These are phyloP conservation scores for Penicillium coprophilum DNA, from an alignment of 495 filamentous ascomycete species.

Conservation along the genomic window DNA sequence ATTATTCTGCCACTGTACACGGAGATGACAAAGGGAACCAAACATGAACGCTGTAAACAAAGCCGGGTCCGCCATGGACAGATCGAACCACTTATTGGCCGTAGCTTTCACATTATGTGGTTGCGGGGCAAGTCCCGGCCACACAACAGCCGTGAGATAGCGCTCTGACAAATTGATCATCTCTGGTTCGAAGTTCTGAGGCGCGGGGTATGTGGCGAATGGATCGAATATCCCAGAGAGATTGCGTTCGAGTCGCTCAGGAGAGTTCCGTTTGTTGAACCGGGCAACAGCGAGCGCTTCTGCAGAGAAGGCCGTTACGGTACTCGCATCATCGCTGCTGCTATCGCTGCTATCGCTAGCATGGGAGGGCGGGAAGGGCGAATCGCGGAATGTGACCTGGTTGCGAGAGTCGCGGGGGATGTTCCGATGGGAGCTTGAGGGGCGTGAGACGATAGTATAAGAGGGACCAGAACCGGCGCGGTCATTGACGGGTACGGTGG, in stretches of 20 bases:
- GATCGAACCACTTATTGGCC: conserved; percentile 33
- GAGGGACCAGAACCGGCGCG: not conserved
- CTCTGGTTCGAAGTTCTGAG: conserved; percentile 23
- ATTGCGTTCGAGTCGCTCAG: conserved; percentile 31
- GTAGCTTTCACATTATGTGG: conserved; percentile 8
- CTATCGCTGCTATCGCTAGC: conserved; percentile 21
- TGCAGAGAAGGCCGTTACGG: not conserved
- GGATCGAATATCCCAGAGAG: conserved; percentile 34
- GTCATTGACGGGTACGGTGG: not conserved
- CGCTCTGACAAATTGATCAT: conserved; percentile 25
- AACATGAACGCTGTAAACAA: conserved; percentile 42
- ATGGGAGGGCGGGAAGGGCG: conserved; percentile 17
- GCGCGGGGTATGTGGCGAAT: conserved; percentile 32
- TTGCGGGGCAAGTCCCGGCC: conserved; percentile 38
- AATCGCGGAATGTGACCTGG: not conserved
- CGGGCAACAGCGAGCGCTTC: not conserved
- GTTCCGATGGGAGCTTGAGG: conserved; percentile 2
- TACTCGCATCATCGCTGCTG: conserved; percentile 12
- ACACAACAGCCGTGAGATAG: conserved; percentile 34
- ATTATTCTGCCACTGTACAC: conserved; percentile 36
- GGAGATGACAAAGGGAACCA: conserved; percentile 42
- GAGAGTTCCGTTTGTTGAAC: conserved; percentile 10
- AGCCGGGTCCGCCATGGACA: conserved; percentile 37
- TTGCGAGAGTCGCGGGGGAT: not conserved
- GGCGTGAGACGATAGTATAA: conserved; percentile 14